Evolutionary conservation across 2,329 filamentous ascomycete species (phyloP).

Genomic region (Macrophomina phaseolina): DNA sequence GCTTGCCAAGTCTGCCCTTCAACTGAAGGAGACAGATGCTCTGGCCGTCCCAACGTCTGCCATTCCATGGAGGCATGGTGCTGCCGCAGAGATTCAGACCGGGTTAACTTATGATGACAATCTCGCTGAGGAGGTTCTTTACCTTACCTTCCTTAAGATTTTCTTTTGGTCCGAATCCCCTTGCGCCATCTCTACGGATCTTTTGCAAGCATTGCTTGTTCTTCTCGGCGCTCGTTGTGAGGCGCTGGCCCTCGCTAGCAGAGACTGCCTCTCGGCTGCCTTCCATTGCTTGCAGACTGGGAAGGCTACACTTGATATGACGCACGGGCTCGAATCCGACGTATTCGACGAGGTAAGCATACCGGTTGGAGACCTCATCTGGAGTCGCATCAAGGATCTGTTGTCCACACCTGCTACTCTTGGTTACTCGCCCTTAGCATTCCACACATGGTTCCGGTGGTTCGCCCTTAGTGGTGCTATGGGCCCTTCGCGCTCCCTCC

Average conservation of each 20-base stretch:
- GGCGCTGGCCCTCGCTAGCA: slow-evolving; percentile 9
- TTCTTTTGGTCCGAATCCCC: slow-evolving; percentile 37
- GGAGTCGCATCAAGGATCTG: slow-evolving; percentile 10
- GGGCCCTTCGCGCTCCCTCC: slow-evolving; percentile 32
- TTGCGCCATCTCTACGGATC: slow-evolving; percentile 5
- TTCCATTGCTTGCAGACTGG: slow-evolving; percentile 11
- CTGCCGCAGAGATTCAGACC: too few relatives aligned
- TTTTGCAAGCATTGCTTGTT: slow-evolving; percentile 19
- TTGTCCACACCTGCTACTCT: slow-evolving; percentile 6
- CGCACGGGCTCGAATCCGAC: neutral
- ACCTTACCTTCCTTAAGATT: slow-evolving; percentile 39
- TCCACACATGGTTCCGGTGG: slow-evolving; percentile 46
- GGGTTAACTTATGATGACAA: neutral
- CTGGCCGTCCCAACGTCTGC: slow-evolving; percentile 13
- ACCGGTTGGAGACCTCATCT: slow-evolving; percentile 14
- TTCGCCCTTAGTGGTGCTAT: slow-evolving; percentile 33
- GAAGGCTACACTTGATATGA: neutral
- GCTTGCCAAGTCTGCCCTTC: slow-evolving; percentile 7
- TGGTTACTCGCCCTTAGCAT: slow-evolving; percentile 27
- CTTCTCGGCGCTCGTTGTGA: slow-evolving; percentile 19
- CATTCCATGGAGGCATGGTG: neutral
- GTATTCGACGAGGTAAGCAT: neutral
- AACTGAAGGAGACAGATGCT: neutral
- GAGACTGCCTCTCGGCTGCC: slow-evolving; percentile 18
- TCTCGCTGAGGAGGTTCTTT: slow-evolving; percentile 20